Evolutionary conservation across 163 green algal species (phyloP), one percentile per base, ranked within the genome.

Genomic region (Volvox carteri): DNA sequence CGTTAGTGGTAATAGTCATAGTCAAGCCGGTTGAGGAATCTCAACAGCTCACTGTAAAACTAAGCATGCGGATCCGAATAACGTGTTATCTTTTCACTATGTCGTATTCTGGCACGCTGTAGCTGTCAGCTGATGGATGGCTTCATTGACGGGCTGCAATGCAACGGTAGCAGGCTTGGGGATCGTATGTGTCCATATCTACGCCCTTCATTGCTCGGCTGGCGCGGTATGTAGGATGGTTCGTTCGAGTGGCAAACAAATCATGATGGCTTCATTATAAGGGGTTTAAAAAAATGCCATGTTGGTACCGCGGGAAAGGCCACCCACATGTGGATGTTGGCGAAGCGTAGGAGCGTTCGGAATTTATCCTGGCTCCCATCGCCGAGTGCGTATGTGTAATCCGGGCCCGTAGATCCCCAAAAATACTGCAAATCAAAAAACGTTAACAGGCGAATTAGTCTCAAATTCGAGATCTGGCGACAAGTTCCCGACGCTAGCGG

Each of bases 301-400:
- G 6, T 12, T 12, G 58, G 58, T 11, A 30, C 58, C 6, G 19
- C 9, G 28, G 23, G 60, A 72, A 33, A 72, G 23, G 14, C 19
- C 60, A 28, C 14, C 6, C 60, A 72, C 60, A 16, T 72, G 28
- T 37, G 23, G 60, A 72, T 84, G 37, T 19, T 84, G 70, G 1
- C 33, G 25, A 89, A 89, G 52, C 84, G 70, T 1, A 89, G 48
- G 25, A 89, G 84, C 39, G 70, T 67, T 12, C 84, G 37, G 68
- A 84, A 89, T 16, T 75, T 56, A 11, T 86, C 78, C 75, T 33
- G 9, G 23, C 44, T 84, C 30, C n/a, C 37, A n/a, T 78, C 67
- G 44, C 25, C 44, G 12, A 70, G 30, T 30, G 46, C 41, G 67
- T 41, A 60, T 33, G 30, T 65, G 42, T 39, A 67, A 30, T 88